Evolutionary conservation across 2,329 filamentous ascomycete species (phyloP).

Genomic region (Furcasterigmium furcatum): DNA sequence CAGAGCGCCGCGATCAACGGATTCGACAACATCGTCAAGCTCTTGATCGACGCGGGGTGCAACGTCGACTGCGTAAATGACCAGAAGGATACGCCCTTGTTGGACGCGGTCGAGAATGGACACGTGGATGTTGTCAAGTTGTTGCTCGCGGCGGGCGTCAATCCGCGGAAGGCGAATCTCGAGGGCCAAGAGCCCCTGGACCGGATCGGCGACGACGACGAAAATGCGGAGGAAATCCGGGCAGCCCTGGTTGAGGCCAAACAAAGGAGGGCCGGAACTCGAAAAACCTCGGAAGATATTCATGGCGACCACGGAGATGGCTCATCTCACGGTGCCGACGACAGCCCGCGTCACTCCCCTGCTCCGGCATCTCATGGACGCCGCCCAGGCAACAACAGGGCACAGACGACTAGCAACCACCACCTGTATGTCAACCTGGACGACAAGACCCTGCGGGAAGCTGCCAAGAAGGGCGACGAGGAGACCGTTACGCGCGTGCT

Average conservation of each 20-base stretch:
- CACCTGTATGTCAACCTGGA: constrained; percentile 61
- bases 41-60: constrained; percentile 81
- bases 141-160: constrained; percentile 81
- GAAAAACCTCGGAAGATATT: constrained; percentile 57
- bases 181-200: constrained; percentile 90
- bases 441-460: constrained; percentile 57
- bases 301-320: constrained; percentile 42
- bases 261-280: constrained; percentile 48
- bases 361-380: constrained; percentile 39
- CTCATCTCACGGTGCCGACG: constrained; percentile 51
- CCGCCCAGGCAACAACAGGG: constrained; percentile 52
- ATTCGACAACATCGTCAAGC: constrained; percentile 80
- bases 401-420: constrained; percentile 63
- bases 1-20: constrained; percentile 91
- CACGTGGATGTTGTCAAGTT: constrained; percentile 86
- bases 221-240: constrained; percentile 79
- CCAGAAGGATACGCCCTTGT: constrained; percentile 86
- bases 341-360: constrained; percentile 57
- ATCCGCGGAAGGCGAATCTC: constrained; percentile 88
- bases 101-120: constrained; percentile 95
- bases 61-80: constrained; percentile 76
- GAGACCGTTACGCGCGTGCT: constrained; percentile 60
- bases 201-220: constrained; percentile 69
- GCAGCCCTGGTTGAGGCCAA: constrained; percentile 59
- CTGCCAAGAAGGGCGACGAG: constrained; percentile 58